Evolutionary conservation across 345 rosid genomes (phyloP).

Genomic region (Acer campestre): DNA sequence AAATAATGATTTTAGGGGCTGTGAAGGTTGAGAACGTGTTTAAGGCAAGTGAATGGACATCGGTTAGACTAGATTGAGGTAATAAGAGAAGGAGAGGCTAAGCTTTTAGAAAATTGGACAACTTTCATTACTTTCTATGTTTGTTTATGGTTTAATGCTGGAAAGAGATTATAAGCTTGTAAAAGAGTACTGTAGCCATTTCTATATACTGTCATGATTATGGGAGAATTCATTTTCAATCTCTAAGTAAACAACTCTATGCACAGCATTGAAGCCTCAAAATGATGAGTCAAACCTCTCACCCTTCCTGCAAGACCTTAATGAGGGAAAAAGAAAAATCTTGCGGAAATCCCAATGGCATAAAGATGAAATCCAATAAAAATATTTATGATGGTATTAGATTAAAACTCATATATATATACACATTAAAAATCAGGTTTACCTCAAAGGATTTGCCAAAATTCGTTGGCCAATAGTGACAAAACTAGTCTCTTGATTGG

Average conservation of each 20-base stretch:
- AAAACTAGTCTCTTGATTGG: conserved; percentile 97
- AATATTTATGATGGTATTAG: not conserved
- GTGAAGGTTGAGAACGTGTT: not conserved
- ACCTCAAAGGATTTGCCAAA: conserved; percentile 97
- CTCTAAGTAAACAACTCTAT: not conserved
- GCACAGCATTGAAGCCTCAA: not conserved
- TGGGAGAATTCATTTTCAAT: not conserved
- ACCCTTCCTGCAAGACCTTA: not conserved
- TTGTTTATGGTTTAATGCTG: not conserved
- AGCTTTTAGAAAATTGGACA: not conserved
- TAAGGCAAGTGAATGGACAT: not conserved
- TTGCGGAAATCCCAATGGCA: not conserved
- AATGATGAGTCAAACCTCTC: not conserved
- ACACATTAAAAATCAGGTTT: conserved; percentile 8
- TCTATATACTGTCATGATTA: not conserved
- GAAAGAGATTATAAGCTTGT: not conserved
- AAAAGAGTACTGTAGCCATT: not conserved
- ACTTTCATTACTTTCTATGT: not conserved
- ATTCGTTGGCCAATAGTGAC: conserved; percentile 95
- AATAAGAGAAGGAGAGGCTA: not conserved
- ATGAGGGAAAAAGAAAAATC: not conserved
- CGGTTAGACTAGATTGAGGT: not conserved
- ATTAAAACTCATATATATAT: conserved; percentile 4
- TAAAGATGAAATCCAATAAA: not conserved
- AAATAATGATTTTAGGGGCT: not conserved